Base-by-base conservation (phyloP, 2,329 filamentous ascomycete genomes). In the Penicillium verrucosum region DNA sequence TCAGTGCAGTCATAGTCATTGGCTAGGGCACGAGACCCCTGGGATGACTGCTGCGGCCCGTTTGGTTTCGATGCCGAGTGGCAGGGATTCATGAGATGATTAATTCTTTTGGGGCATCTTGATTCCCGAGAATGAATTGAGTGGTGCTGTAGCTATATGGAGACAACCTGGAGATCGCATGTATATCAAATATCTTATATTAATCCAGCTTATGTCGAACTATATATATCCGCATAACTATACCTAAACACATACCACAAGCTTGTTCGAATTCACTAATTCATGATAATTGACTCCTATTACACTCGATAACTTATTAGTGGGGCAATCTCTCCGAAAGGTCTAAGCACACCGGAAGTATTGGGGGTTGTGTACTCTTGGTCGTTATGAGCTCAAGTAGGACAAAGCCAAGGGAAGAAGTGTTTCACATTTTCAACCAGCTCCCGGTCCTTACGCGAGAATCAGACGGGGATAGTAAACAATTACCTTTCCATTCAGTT, bases 21-120 rank as follows among this genome's bases (percentile, higher is more conserved):
- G 47, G 47, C 23, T 32, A 27, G 29, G 29, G 41, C 37, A 46
- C 47, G 38, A 54, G 29, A 18, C 21, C 50, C 25, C 52, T 58
- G 40, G 57, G 54, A 43, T 62, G 30, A 56, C 51, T 40, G 53
- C 53, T 64, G 58, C 57, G 59, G 60, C 43, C 47, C 18, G 21
- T 58, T 62, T 54, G 51, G 38, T 41, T 45, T 36, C 10, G 3
- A 48, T 41, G 23, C 48, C 43, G 44, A 44, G 50, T 53, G 36
- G 11, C 34, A n/a, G 45, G 23, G 32, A 59, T 52, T 27, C 6
- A 41, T 27, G 32, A 14, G 29, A 32, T 12, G 10, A 41, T 37
- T 11, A 4, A 11, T 21, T 36, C 16, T 41, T 37, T 44, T 36
- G 27, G n/a, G 10, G 7, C 3, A 12, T 46, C 14, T 5, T 27